Base-by-base conservation (phyloP, 768 basidiomycete species). In the Sporobolomyces pararoseus region DNA sequence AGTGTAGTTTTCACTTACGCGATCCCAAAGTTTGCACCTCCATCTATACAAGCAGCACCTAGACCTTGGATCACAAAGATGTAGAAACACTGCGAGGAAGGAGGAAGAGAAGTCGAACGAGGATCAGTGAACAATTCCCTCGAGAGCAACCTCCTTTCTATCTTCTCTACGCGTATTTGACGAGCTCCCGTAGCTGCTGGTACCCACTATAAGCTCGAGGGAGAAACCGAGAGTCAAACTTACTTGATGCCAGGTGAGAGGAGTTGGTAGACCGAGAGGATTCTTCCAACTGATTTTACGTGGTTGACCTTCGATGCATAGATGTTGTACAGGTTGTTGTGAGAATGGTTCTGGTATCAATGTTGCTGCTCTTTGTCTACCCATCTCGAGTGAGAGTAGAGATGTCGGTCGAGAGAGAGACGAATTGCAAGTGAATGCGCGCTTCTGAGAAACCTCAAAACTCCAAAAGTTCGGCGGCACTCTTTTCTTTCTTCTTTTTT, bases 11-110 rank as follows among this genome's bases (percentile, higher is more conserved):
- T n/a, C n/a, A 66, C 74, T 62, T 46, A 74, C 65, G 74, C 74
- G 9, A 75, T 61, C 7, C 55, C 75, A 58, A 76, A 76, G 65
- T 76, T 76, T 0, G 67, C 71, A 2, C 29, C 63, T 27, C 57
- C 74, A 50, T 68, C 72, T 13, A 71, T 65, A 16, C 25, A 25
- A 6, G 66, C 71, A 1, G 71, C 73, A 0, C 71, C 71, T 12
- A 75, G 3, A 16, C 58, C 65, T 51, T 75, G 74, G 13, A 65
- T 65, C 0, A 66, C 47, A 42, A 72, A 49, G 47, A 75, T 60
- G 62, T 75, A 75, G 50, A 72, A 46, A n/a, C 63, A 47, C 66
- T 72, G 62, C 9, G 44, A 21, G 6, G 37, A 7, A 7, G 29
- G 44, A 1, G 6, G 27, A 21, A 10, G 31, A 47, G 27, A 21